Percentiles rank a stretch among this genome's conserved stretches.
phyloP scores from a whole-genome alignment of 495 filamentous ascomycete species.

The Daldinia decipiens region DNA sequence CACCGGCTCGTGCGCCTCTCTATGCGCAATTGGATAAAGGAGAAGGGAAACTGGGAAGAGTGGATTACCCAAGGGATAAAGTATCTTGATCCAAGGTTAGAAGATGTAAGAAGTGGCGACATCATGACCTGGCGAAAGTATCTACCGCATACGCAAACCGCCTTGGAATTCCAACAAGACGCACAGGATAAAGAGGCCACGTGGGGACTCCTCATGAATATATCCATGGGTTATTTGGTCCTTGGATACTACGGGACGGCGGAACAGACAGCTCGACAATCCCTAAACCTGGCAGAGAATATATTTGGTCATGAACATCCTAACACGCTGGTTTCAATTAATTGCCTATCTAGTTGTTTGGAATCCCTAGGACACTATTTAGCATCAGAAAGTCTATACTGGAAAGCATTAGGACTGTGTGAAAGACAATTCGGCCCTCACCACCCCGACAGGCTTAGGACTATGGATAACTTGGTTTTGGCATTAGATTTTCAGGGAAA shows the following conservation, averaged over 20 bases:
- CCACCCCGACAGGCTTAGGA: neutral
- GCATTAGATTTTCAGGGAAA: neutral
- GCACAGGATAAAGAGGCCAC: neutral
- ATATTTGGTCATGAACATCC: neutral
- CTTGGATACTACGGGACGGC: neutral
- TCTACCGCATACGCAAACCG: slow-evolving; percentile 52
- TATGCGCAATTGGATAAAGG: slow-evolving; percentile 58
- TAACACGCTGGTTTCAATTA: too few relatives aligned
- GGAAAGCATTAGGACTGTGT: neutral
- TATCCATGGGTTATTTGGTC: neutral
- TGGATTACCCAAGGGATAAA: slow-evolving; percentile 48
- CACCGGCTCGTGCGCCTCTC: slow-evolving; percentile 58
- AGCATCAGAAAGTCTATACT: too few relatives aligned
- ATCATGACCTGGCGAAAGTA: slow-evolving; percentile 49
- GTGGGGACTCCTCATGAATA: neutral
- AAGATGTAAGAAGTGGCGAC: slow-evolving; percentile 47
- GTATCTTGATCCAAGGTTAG: slow-evolving; percentile 48
- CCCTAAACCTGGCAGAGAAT: neutral
- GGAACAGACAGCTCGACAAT: neutral
- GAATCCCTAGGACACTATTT: too few relatives aligned
- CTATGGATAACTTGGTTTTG: neutral
- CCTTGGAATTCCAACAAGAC: slow-evolving; percentile 21
- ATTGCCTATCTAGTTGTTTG: too few relatives aligned
- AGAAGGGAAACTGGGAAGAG: slow-evolving; percentile 33
- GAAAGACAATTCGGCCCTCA: neutral